These are phyloP conservation scores for Ceratopteris richardii DNA, from an alignment of 75 land plant genomes.

Conservation along the genomic window DNA sequence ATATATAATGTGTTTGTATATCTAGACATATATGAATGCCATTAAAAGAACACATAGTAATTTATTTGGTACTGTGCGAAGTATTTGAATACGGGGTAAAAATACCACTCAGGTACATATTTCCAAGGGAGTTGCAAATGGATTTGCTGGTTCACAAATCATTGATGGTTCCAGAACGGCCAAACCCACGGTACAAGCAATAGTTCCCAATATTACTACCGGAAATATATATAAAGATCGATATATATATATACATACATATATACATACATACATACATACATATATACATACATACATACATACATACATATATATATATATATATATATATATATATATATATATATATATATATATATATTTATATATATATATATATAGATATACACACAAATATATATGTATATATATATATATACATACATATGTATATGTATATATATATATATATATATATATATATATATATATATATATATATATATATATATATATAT, in stretches of 20 bases:
- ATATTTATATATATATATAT: too few relatives aligned
- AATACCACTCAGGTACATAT: constrained; percentile 21
- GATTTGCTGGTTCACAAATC: constrained; percentile 21
- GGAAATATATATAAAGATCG: too few relatives aligned
- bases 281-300: not conserved
- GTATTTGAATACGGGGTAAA: constrained; percentile 21
- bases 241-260: too few relatives aligned
- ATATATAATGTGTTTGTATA: too few relatives aligned
- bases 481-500: too few relatives aligned
- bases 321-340: too few relatives aligned
- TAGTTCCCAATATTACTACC: constrained; percentile 24
- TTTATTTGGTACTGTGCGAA: constrained; percentile 7
- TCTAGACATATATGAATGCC: not conserved
- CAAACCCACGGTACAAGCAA: constrained; percentile 22
- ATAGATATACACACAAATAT: too few relatives aligned
- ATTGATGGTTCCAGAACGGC: constrained; percentile 20
- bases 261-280: not conserved
- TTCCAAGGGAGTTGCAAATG: constrained; percentile 26
- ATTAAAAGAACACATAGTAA: constrained; percentile 10
- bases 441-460: too few relatives aligned
- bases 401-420: too few relatives aligned
- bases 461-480: too few relatives aligned
- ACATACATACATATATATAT: not conserved
- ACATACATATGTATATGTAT: too few relatives aligned
- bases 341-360: too few relatives aligned